phyloP scores from a whole-genome alignment of 371 early-diverging fungal species.

The Phascolomyces articulosus region DNA sequence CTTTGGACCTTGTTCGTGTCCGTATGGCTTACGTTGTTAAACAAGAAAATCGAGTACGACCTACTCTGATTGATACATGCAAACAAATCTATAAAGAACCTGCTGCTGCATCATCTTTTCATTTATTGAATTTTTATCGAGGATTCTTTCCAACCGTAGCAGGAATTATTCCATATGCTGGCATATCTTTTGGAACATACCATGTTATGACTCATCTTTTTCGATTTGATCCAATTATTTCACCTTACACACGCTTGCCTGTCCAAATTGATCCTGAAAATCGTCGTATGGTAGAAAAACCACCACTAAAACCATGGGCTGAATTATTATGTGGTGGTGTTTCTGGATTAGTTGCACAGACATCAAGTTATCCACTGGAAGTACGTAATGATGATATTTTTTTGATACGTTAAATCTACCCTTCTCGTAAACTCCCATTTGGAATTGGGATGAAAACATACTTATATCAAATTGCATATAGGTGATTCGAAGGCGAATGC shows the following conservation, averaged over 20 bases:
- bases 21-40: conserved; percentile 89
- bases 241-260: conserved; percentile 33
- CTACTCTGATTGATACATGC: conserved; percentile 39
- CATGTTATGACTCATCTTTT: conserved; percentile 63
- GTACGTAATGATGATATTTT: no score
- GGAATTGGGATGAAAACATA: no score
- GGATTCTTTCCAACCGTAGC: conserved; percentile 90
- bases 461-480: background rate
- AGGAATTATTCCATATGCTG: conserved; percentile 97
- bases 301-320: conserved; percentile 70
- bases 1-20: conserved; percentile 91
- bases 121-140: conserved; percentile 83
- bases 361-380: conserved; percentile 91
- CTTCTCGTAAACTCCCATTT: no score
- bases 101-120: conserved; percentile 36
- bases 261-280: conserved; percentile 32
- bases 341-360: conserved; percentile 88
- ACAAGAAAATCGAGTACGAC: conserved; percentile 29
- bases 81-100: conserved; percentile 61
- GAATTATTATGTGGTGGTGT: conserved; percentile 84
- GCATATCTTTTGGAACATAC: conserved; percentile 86
- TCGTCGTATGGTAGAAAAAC: conserved; percentile 26
- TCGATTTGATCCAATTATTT: conserved; percentile 43
- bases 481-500: conserved; percentile 85
- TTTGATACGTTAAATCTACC: no score